Evolutionary conservation across 2,329 filamentous ascomycete genomes (phyloP), one percentile per base, ranked within the genome.

Genomic region (Pseudocercospora vitis): DNA sequence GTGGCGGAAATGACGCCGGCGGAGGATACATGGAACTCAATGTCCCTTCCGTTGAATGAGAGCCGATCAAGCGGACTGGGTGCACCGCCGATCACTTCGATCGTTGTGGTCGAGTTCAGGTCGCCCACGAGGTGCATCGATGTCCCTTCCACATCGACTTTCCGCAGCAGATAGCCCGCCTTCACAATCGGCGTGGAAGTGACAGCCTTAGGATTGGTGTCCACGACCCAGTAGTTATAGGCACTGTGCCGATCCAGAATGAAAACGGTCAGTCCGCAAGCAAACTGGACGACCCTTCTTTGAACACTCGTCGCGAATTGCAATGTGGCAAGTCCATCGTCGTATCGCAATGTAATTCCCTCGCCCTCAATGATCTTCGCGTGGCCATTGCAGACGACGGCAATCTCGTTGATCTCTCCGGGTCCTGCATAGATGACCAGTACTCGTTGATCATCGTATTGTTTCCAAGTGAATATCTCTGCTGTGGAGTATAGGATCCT

Each of bases 381-480:
- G 57, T 53, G 65, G 53, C 16, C 73, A 64, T 47, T 72, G 54
- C 44, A 60, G 46, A 14, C 68, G 14, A 85, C 63, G 0, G 80
- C 81, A 26, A 88, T 71, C 61, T 89, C 86, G 56, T 88, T 84
- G 1, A 73, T 72, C 62, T 89, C 86, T 12, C 76, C 76, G 0
- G 78, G 73, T 0, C 81, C 84, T 3, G 82, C 83, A 58, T 88
- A 89, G 2, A 89, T 70, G 1, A 89, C 69, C 2, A 88, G 68
- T 1, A 84, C 78, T 12, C 81, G 84, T 66, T 78, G 80, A 32
- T 78, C 72, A 0, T 74, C 76, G 55, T 85, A 83, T 47, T 80
- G 77, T 67, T 89, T 85, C 63, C 84, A 87, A 0, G 84, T 87
- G 57, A 85, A 82, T 18, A 89, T 80, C 63, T 89, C 86, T 0